Evolutionary conservation across 495 filamentous ascomycete species (phyloP), one percentile per base, ranked within the genome.

Genomic region (Bryoglossum gracile): DNA sequence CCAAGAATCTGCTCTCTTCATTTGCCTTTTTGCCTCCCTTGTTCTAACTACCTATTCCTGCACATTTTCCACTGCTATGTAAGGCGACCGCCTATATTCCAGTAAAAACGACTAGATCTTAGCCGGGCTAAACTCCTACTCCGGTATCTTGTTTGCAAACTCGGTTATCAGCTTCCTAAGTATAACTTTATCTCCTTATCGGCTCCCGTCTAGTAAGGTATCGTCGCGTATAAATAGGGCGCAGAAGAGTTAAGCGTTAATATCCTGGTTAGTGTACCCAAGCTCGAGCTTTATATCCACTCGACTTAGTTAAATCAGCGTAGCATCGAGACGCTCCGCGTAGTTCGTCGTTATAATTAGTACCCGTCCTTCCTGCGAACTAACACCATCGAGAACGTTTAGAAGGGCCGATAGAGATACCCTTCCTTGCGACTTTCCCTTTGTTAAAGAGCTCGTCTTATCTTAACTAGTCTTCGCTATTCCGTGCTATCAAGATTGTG

Each of bases 341-440:
- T 87, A 80, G 56, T 90, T 89, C 39, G 84, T 87, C 2, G 83
- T 89, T 82, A 90, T 89, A 50, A 90, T 82, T 13, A 89, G 72
- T 16, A 89, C 76, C 5, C 82, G 75, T 13, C 85, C 86, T 59
- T 89, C 84, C 38, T 79, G 76, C 2, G 77, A 79, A 5, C 77
- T 79, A 16, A 87, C 81, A 18, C 83, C 82, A 56, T 89, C 84
- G 22, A 90, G 76, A 21, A 83, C 83, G 51, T 89, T 90, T 28
- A 89, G 68, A 8, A 90, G 64, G 1, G 76, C 82, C 1, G 83
- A 88, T 16, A 90, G 73, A 0, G 80, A 81, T 46, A 91, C 57
- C 28, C 68, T 68, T 34, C 57, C 63, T n/a, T 58, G 26, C 48
- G 35, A 16, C 4, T n/a, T n/a, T n/a, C n/a, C n/a, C n/a, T n/a